A percentile compares a stretch with the other conserved stretches of the same genome.
Evolutionary conservation across 2,329 filamentous ascomycete species (phyloP).

Genomic region (Alternaria burnsii): DNA sequence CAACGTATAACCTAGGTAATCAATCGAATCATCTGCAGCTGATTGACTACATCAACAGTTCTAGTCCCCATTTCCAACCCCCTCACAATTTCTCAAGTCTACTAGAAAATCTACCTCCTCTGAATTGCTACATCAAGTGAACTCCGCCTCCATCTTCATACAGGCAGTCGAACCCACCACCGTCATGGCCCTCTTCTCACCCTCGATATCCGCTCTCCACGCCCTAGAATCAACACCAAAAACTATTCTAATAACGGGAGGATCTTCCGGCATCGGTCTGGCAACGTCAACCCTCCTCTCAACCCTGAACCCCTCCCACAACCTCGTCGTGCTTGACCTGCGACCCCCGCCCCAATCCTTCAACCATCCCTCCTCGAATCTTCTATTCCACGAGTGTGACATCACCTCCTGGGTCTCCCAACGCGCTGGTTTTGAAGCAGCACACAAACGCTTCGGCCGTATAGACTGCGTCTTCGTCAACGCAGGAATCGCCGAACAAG

Average conservation of each 20-base stretch:
- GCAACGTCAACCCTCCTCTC: slow-evolving; percentile 53
- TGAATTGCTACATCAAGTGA: background rate
- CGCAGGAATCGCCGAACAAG: slow-evolving; percentile 59
- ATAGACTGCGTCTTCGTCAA: slow-evolving; percentile 61
- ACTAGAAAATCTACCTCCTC: background rate
- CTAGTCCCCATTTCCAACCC: background rate
- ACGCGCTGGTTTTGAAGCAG: slow-evolving; percentile 55
- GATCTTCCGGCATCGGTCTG: slow-evolving; percentile 53
- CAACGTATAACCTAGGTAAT: slow-evolving; percentile 27
- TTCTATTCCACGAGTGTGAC: slow-evolving; percentile 54
- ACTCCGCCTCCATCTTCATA: background rate
- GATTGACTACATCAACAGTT: background rate
- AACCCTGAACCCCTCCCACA: slow-evolving; percentile 50
- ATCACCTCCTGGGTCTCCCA: slow-evolving; percentile 58
- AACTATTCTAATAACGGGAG: slow-evolving; percentile 53
- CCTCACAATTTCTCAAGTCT: background rate
- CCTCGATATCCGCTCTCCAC: slow-evolving; percentile 25
- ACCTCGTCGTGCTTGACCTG: slow-evolving; percentile 54
- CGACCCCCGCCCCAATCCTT: slow-evolving; percentile 47
- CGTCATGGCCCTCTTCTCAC: slow-evolving; percentile 39
- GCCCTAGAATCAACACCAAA: slow-evolving; percentile 38
- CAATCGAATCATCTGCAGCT: slow-evolving; percentile 7
- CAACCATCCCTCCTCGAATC: slow-evolving; percentile 31
- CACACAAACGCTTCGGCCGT: slow-evolving; percentile 52
- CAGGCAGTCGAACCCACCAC: background rate